Conservation (phyloP, 257 asterid species). For the Agastache rugosa region DNA sequence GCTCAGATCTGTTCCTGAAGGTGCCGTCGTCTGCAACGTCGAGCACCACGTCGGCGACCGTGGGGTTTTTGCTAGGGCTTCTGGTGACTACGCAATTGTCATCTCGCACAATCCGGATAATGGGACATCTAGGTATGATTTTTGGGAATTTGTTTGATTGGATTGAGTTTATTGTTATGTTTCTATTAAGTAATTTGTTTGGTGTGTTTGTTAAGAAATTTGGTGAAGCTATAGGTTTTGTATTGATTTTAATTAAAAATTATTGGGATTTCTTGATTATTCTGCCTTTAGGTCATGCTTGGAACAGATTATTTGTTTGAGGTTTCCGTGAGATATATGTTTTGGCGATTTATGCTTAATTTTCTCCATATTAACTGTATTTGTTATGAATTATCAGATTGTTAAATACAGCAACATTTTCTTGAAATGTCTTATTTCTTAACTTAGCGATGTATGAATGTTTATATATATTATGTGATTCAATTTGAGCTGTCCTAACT, state of each 20-base stretch:
- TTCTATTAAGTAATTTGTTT: neutral
- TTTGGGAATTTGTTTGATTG: neutral
- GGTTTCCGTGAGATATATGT: neutral
- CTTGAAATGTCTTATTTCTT: neutral
- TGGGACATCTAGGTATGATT: slow-evolving; percentile 52
- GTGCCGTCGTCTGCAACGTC: slow-evolving; percentile 64
- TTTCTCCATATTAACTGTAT: neutral
- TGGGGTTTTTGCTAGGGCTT: slow-evolving; percentile 61
- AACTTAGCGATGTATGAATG: neutral
- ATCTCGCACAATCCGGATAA: slow-evolving; percentile 61
- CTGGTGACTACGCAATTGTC: slow-evolving; percentile 61
- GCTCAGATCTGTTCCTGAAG: slow-evolving; percentile 58
- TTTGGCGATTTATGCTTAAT: neutral
- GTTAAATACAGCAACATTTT: neutral
- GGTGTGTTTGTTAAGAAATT: neutral
- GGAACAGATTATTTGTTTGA: neutral
- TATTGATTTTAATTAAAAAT: neutral
- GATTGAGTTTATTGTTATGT: neutral
- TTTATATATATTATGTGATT: neutral
- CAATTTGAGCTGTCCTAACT: neutral
- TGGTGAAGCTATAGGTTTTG: neutral
- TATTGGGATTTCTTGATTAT: neutral
- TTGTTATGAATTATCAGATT: neutral
- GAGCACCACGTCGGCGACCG: slow-evolving; percentile 66
- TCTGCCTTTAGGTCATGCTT: neutral